phyloP scores from a whole-genome alignment of 148 eudicot species.

The Rhododendron mucronatum region DNA sequence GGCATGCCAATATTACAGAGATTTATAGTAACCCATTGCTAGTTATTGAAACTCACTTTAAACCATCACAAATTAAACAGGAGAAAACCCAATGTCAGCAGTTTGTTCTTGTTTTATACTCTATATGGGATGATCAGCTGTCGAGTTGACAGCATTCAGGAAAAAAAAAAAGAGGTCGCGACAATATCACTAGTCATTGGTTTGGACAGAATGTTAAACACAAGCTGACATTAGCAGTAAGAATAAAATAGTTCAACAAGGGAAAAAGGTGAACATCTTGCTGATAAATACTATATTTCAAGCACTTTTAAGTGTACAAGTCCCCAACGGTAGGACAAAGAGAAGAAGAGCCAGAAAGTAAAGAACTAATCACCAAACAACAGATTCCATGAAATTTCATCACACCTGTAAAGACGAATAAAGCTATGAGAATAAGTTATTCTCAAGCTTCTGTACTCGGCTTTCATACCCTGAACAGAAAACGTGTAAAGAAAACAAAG shows the following conservation, averaged over 20 bases:
- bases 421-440: slow-evolving; percentile 34
- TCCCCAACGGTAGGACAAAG: neutral
- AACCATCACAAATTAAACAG: neutral
- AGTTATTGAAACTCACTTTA: neutral
- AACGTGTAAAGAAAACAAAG: slow-evolving; percentile 26
- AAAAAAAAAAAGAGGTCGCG: neutral
- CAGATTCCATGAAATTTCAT: slow-evolving; percentile 17
- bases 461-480: slow-evolving; percentile 19
- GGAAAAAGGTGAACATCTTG: neutral
- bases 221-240: neutral
- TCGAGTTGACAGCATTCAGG: neutral
- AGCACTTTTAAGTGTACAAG: neutral
- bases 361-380: slow-evolving; percentile 11
- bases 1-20: neutral
- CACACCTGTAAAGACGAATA: slow-evolving; percentile 25
- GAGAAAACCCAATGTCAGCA: neutral
- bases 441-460: slow-evolving; percentile 31
- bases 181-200: neutral
- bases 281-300: neutral
- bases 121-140: neutral
- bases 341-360: neutral
- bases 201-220: neutral
- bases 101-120: no score
- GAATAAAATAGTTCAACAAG: neutral
- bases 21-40: neutral